Conservation (phyloP, 2,329 filamentous ascomycete species). For the Aspergillus pseudonomiae region DNA sequence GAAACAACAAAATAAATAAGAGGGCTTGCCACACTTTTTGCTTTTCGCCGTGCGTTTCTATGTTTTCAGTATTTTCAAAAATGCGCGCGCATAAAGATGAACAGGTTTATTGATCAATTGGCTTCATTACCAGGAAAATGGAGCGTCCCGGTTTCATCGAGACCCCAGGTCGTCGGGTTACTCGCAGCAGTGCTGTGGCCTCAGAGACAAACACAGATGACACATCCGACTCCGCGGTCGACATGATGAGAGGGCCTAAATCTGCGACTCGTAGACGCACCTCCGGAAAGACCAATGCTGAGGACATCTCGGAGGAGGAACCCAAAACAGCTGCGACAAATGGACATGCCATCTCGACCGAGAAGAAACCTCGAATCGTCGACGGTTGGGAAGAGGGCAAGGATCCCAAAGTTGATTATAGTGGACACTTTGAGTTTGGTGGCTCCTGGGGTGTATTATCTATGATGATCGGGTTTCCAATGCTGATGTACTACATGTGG, state of each 20-base stretch:
- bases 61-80: neutral
- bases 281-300: conserved; percentile 31
- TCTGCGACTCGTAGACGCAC: conserved; percentile 35
- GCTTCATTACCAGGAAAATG: conserved; percentile 48
- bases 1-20: conserved; percentile 5
- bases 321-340: conserved; percentile 23
- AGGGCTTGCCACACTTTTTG: conserved; percentile 11
- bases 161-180: conserved; percentile 52
- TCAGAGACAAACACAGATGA: conserved; percentile 37
- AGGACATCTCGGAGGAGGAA: conserved; percentile 29
- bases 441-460: conserved; percentile 75
- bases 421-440: conserved; percentile 76
- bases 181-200: conserved; percentile 44
- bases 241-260: conserved; percentile 24
- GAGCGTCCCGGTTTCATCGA: conserved; percentile 56
- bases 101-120: conserved; percentile 6
- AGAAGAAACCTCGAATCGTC: conserved; percentile 36
- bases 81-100: conserved; percentile 2
- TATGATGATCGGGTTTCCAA: conserved; percentile 93
- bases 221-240: conserved; percentile 29
- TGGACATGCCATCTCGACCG: conserved; percentile 22
- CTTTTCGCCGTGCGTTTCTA: conserved; percentile 14
- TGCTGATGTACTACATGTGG: conserved; percentile 99
- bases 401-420: conserved; percentile 49
- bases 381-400: conserved; percentile 47